Conservation (phyloP, 495 filamentous ascomycete species). For the Aspergillus taichungensis region DNA sequence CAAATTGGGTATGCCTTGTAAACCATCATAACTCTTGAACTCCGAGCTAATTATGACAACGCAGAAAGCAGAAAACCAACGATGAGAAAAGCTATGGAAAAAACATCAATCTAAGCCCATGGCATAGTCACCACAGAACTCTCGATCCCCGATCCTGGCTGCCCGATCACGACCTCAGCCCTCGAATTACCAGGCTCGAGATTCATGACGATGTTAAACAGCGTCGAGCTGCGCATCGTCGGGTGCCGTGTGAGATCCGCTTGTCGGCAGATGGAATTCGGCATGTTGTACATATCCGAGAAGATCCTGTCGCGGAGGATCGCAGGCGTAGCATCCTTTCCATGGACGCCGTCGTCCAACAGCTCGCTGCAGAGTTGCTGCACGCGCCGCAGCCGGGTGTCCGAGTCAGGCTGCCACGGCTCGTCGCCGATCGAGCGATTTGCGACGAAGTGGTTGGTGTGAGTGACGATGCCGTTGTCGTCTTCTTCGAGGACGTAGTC, state of each 20-base stretch:
- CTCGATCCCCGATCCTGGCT: conserved; percentile 1
- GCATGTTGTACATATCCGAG: conserved; percentile 26
- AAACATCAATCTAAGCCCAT: conserved; percentile 1
- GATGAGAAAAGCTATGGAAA: no score
- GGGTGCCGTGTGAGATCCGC: conserved; percentile 15
- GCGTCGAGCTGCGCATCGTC: conserved; percentile 13
- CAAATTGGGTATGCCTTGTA: no score
- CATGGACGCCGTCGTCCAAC: conserved; percentile 11
- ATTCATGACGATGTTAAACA: conserved; percentile 36
- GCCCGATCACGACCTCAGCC: conserved; percentile 18
- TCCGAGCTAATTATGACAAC: no score
- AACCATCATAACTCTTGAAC: no score
- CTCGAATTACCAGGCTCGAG: conserved; percentile 13
- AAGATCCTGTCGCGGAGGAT: conserved; percentile 24
- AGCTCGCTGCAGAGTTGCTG: conserved; percentile 28
- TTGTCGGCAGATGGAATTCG: conserved; percentile 26
- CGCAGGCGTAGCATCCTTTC: conserved; percentile 12
- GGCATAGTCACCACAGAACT: conserved; percentile 23
- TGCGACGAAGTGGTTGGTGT: conserved; percentile 56
- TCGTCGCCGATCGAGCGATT: conserved; percentile 41
- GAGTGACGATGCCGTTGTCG: conserved; percentile 38
- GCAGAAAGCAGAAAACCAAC: no score
- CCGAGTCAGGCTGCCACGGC: conserved; percentile 45
- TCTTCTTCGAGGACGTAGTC: conserved; percentile 42
- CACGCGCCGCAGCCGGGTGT: conserved; percentile 38